Conservation (phyloP, 345 rosid species). For the Hibiscus trionum region DNA sequence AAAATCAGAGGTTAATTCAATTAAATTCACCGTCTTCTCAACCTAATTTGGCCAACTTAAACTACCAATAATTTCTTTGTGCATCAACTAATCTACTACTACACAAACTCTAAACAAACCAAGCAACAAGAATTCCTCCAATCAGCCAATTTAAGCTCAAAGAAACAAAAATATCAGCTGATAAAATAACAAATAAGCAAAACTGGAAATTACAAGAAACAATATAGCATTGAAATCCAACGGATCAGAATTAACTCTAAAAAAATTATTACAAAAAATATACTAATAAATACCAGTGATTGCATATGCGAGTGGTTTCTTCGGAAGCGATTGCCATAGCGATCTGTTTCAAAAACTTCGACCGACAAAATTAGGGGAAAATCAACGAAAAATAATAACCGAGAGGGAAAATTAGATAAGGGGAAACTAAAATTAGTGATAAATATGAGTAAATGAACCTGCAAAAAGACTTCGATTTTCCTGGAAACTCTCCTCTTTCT, state of each 20-base stretch:
- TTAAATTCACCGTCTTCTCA: neutral
- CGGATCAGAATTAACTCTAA: neutral
- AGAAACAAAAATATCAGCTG: neutral
- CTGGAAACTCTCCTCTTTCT: neutral
- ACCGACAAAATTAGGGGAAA: neutral
- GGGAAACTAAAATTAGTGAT: neutral
- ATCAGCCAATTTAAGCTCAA: neutral
- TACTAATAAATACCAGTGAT: slow-evolving; percentile 57
- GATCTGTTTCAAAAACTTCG: slow-evolving; percentile 19
- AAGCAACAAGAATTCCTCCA: neutral
- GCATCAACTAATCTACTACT: neutral
- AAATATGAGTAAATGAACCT: slow-evolving; percentile 4
- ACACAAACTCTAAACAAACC: neutral
- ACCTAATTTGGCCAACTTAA: neutral
- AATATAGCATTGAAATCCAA: neutral
- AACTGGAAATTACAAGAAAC: neutral
- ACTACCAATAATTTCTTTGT: neutral
- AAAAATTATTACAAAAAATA: neutral
- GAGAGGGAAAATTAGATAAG: neutral
- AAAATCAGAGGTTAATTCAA: neutral
- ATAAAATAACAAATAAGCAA: neutral
- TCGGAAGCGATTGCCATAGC: slow-evolving; percentile 59
- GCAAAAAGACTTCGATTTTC: neutral
- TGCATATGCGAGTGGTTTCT: slow-evolving; percentile 58
- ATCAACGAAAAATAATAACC: neutral